Evolutionary conservation across 345 rosid genomes (phyloP).

Genomic region (Dovyalis caffra): DNA sequence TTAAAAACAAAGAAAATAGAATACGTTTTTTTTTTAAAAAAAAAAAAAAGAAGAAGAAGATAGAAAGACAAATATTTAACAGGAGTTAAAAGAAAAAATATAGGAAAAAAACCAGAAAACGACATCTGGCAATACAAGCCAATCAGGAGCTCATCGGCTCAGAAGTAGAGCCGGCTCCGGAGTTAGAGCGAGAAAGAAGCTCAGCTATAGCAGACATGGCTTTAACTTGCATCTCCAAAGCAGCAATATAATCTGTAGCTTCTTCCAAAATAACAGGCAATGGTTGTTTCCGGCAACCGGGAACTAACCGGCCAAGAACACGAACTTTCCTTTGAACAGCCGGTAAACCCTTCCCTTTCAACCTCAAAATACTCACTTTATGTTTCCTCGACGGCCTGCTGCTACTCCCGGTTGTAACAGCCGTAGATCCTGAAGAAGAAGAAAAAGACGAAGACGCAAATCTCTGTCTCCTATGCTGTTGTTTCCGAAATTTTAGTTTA

Average conservation of each 20-base stretch:
- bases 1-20: not conserved
- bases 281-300: slow-evolving; percentile 93
- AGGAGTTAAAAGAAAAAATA: slow-evolving; percentile 2
- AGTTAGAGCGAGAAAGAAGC: slow-evolving; percentile 43
- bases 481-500: slow-evolving; percentile 76
- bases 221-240: slow-evolving; percentile 95
- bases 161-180: slow-evolving; percentile 34
- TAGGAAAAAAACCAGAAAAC: slow-evolving; percentile 1
- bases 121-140: slow-evolving; percentile 24
- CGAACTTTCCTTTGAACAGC: slow-evolving; percentile 81
- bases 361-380: slow-evolving; percentile 57
- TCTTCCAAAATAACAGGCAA: slow-evolving; percentile 90
- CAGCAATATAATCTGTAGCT: slow-evolving; percentile 90
- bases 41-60: not conserved
- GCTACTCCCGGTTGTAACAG: slow-evolving; percentile 17
- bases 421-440: not conserved
- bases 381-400: slow-evolving; percentile 58
- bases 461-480: slow-evolving; percentile 47
- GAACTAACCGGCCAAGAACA: slow-evolving; percentile 85
- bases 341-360: slow-evolving; percentile 60
- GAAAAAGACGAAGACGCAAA: slow-evolving; percentile 25
- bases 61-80: slow-evolving; percentile 29
- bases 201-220: slow-evolving; percentile 80
- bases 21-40: not conserved
- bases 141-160: slow-evolving; percentile 17